These are phyloP conservation scores for Gossypium gossypioides DNA, from an alignment of 441 rosid genomes.

Conservation along the genomic window DNA sequence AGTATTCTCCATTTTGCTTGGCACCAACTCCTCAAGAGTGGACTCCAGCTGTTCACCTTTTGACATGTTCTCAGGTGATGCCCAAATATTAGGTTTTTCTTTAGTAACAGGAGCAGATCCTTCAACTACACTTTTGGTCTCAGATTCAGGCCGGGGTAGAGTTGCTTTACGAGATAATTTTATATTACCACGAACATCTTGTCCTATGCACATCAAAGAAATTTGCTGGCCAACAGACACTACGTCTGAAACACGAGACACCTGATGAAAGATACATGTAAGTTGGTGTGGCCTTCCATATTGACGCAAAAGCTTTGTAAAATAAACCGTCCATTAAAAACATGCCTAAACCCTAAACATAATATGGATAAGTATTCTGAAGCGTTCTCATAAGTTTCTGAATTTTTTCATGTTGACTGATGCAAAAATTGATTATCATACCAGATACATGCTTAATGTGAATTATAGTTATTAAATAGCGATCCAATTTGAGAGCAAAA, in stretches of 20 bases:
- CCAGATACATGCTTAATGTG: neutral
- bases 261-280: conserved; percentile 35
- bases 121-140: conserved; percentile 23
- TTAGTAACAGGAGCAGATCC: conserved; percentile 23
- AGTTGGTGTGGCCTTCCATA: neutral
- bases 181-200: conserved; percentile 90
- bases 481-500: neutral
- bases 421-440: neutral
- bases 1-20: conserved; percentile 13
- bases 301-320: neutral
- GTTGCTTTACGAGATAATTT: conserved; percentile 75
- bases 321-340: neutral
- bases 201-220: conserved; percentile 77
- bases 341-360: neutral
- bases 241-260: conserved; percentile 68
- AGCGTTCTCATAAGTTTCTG: neutral
- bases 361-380: neutral
- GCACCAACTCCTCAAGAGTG: conserved; percentile 15
- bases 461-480: neutral
- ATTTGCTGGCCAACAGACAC: conserved; percentile 68
- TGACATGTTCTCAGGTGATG: conserved; percentile 29
- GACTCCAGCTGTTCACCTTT: conserved; percentile 30
- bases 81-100: conserved; percentile 38
- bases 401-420: neutral
- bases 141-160: conserved; percentile 27